Conservation (phyloP, 129 eudicot species). For the Artemisia annua region DNA sequence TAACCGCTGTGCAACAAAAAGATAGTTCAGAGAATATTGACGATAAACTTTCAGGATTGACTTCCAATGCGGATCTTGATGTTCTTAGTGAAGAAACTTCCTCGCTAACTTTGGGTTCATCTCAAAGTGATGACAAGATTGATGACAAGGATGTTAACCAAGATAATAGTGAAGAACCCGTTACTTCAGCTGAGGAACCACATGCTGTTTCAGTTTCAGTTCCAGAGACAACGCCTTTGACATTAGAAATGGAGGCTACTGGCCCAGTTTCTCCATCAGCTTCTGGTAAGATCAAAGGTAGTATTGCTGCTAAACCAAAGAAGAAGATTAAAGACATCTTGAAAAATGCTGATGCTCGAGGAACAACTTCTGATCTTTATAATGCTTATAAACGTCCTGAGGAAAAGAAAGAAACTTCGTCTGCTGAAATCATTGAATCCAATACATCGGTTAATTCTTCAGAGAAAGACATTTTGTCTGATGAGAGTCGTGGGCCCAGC, state of each 20-base stretch:
- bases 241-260: constrained; percentile 41
- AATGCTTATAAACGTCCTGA: constrained; percentile 88
- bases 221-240: constrained; percentile 25
- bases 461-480: constrained; percentile 32
- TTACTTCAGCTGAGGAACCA: constrained; percentile 27
- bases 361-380: constrained; percentile 79
- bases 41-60: constrained; percentile 16
- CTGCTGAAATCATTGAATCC: constrained; percentile 25
- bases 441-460: constrained; percentile 31
- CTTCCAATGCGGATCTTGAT: constrained; percentile 11
- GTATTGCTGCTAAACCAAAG: constrained; percentile 41
- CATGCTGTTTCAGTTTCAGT: constrained; percentile 36
- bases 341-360: constrained; percentile 75
- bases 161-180: constrained; percentile 25
- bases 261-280: constrained; percentile 32
- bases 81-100: constrained; percentile 27
- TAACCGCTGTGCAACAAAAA: constrained; percentile 17
- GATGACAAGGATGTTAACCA: constrained; percentile 37
- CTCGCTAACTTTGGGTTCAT: constrained; percentile 5
- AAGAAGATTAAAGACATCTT: constrained; percentile 59
- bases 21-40: constrained; percentile 3
- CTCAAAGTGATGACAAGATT: constrained; percentile 7
- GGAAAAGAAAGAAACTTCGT: constrained; percentile 59
- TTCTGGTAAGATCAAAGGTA: constrained; percentile 42
- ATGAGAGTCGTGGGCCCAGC: constrained; percentile 31